A percentile compares a stretch with the other conserved stretches of the same genome.
Evolutionary conservation across 805 yeast genomes (phyloP).

Genomic region (Candida odintsovae): DNA sequence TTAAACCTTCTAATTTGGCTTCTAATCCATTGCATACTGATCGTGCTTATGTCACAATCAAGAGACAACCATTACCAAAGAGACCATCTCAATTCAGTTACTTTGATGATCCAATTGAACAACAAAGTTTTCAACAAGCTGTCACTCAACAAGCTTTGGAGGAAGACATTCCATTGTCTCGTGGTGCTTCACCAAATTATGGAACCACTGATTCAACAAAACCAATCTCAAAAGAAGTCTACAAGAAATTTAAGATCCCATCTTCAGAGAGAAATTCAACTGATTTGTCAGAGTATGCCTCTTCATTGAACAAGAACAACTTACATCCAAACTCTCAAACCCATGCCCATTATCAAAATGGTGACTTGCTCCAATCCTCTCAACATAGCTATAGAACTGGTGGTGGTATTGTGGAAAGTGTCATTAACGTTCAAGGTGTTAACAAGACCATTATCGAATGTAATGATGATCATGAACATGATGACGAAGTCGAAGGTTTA

Average conservation of each 20-base stretch:
- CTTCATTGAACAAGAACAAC: not conserved
- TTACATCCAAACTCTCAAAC: not conserved
- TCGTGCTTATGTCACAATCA: constrained; percentile 63
- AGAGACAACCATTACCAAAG: constrained; percentile 41
- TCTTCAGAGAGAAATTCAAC: constrained; percentile 10
- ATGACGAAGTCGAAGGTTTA: not conserved
- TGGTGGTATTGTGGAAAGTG: constrained; percentile 69
- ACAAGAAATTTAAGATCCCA: constrained; percentile 15
- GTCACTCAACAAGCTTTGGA: constrained; percentile 4
- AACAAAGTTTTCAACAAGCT: constrained; percentile 5
- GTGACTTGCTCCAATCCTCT: constrained; percentile 1
- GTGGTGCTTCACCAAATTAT: constrained; percentile 17
- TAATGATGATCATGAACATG: constrained; percentile 31
- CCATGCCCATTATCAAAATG: not conserved
- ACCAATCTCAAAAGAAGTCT: constrained; percentile 11
- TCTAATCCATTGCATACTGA: constrained; percentile 62
- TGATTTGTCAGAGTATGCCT: constrained; percentile 13
- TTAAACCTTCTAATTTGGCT: constrained; percentile 49
- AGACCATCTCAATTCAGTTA: constrained; percentile 12
- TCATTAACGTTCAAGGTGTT: constrained; percentile 79
- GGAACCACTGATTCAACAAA: constrained; percentile 10
- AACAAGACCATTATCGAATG: constrained; percentile 81
- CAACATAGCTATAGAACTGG: constrained; percentile 23
- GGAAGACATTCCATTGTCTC: constrained; percentile 1
- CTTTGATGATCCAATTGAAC: constrained; percentile 12